Evolutionary conservation across 2,329 filamentous ascomycete species (phyloP), one percentile per base, ranked within the genome.

Genomic region (Fusarium annulatum): DNA sequence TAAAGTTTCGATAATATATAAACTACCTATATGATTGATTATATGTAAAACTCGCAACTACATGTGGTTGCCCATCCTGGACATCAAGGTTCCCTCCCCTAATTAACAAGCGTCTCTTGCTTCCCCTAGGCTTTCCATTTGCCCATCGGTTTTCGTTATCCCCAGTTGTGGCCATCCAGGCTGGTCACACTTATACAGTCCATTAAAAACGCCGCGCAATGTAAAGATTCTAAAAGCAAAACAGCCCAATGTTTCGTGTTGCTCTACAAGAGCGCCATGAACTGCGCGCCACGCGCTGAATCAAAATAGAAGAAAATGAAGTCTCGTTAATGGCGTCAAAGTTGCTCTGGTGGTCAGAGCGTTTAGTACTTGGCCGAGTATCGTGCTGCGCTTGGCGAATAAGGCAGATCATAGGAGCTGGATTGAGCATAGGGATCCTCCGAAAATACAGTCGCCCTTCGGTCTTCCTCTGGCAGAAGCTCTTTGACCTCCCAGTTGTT

Each of bases 401-500:
- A 87, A 9, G 86, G 82, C 75, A 86, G 82, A 63, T 90, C 88
- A 78, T 86, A 89, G 11, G 83, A 81, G 71, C 85, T 87, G 5
- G 88, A 84, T 43, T 90, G 90, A 57, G 85, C 87, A 71, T 90
- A 90, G 4, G 89, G 88, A 72, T 92, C 90, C 64, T 94, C 92
- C 51, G 88, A 85, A 82, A 95, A 96, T 51, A 93, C 83, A 5
- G 93, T 95, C 28, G 86, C 86, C 66, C 93, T 89, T 67, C 93
- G 91, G 67, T 96, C 93, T 64, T 96, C 94, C 74, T 96, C 94
- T 49, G 92, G 90, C 23, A 96, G 87, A 16, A 94, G 88, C 72
- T 98, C 96, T 86, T 98, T 98, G 80, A 98, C 93, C 81, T 99
- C 96, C 96, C 96, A 99, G 82, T 96, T 98, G 85, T 97, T 97